These are phyloP conservation scores for Aspergillus fumigatiaffinis DNA, from an alignment of 2,329 filamentous ascomycete species.

Conservation along the genomic window DNA sequence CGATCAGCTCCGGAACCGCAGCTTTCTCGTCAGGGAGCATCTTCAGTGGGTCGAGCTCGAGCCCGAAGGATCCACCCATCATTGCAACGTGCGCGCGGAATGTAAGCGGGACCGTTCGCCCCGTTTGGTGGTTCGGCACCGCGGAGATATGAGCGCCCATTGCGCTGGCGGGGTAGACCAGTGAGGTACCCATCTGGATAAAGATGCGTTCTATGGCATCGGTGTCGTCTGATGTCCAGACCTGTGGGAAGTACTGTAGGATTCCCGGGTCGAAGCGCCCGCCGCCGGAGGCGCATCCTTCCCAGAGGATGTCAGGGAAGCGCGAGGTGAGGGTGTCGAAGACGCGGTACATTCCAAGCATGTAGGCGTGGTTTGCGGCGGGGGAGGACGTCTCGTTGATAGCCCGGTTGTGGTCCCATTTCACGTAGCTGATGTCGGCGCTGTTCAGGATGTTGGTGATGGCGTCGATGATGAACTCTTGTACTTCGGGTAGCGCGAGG, in stretches of 20 bases:
- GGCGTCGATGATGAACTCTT: conserved; percentile 57
- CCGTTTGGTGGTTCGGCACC: conserved; percentile 56
- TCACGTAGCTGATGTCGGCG: conserved; percentile 57
- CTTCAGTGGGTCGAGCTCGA: conserved; percentile 58
- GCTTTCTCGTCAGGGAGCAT: conserved; percentile 50
- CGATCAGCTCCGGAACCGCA: conserved; percentile 53
- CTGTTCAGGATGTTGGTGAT: conserved; percentile 54
- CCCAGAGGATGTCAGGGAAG: conserved; percentile 62
- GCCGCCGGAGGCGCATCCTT: conserved; percentile 63
- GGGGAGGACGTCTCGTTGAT: conserved; percentile 59
- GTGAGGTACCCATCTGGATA: conserved; percentile 62
- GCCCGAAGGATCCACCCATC: conserved; percentile 65
- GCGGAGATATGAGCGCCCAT: conserved; percentile 65
- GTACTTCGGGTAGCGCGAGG: conserved; percentile 57
- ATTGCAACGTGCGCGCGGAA: conserved; percentile 65
- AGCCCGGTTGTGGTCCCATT: conserved; percentile 66
- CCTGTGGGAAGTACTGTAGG: conserved; percentile 62
- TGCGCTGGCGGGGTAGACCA: conserved; percentile 59
- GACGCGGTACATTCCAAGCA: conserved; percentile 61
- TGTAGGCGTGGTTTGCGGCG: conserved; percentile 55
- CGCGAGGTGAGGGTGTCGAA: conserved; percentile 56
- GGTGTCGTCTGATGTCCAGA: conserved; percentile 64
- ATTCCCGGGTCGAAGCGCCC: conserved; percentile 62
- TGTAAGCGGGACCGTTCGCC: conserved; percentile 52
- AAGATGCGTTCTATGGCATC: conserved; percentile 58